These are phyloP conservation scores for Zygnema cylindricum DNA, from an alignment of 139 green algal species.

Conservation along the genomic window DNA sequence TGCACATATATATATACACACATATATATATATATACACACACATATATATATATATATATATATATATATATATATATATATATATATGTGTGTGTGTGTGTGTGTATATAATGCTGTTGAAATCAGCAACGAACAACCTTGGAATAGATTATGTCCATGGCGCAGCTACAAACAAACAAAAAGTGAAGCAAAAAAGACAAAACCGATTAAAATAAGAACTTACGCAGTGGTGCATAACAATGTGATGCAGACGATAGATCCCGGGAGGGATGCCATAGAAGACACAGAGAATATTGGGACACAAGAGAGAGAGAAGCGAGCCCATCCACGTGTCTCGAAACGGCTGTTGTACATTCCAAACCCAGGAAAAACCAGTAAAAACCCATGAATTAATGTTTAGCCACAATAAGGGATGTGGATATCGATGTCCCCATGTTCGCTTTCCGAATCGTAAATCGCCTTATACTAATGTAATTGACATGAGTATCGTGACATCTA, in stretches of 20 bases:
- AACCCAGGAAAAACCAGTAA: neutral
- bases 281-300: conserved; percentile 5
- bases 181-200: neutral
- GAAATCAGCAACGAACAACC: too few relatives aligned
- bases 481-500: too few relatives aligned
- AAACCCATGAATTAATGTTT: neutral
- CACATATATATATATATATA: too few relatives aligned
- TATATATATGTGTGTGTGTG: too few relatives aligned
- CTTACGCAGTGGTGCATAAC: conserved; percentile 87
- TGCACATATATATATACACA: too few relatives aligned
- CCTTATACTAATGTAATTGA: neutral
- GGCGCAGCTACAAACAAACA: neutral
- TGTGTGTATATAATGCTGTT: too few relatives aligned
- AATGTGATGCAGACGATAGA: conserved; percentile 84
- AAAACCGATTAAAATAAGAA: neutral
- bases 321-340: neutral
- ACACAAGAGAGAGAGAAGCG: neutral
- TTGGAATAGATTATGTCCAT: too few relatives aligned
- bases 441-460: neutral
- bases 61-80: too few relatives aligned
- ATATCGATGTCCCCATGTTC: neutral
- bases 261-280: conserved; percentile 73
- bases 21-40: too few relatives aligned
- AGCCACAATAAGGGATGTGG: neutral
- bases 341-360: conserved; percentile 14